Conservation (phyloP, 2,329 filamentous ascomycete species). For the Xylariaceae sp. region DNA sequence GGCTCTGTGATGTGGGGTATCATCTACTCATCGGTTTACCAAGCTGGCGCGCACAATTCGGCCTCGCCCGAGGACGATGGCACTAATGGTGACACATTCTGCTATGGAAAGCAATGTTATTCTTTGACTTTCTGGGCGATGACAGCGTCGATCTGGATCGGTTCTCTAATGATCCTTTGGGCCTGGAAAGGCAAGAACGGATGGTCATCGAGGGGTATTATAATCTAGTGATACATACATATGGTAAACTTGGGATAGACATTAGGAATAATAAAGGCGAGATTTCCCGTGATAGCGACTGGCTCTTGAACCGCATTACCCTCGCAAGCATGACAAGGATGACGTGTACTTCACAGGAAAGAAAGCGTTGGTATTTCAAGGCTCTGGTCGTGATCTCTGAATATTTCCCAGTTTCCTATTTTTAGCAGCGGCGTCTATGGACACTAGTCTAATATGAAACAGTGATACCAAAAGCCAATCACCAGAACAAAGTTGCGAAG, state of each 20-base stretch:
- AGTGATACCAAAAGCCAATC: too few relatives aligned
- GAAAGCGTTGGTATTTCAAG: too few relatives aligned
- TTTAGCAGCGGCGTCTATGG: too few relatives aligned
- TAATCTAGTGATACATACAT: conserved; percentile 49
- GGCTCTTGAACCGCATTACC: too few relatives aligned
- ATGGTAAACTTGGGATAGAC: conserved; percentile 1
- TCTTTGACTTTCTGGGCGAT: conserved; percentile 85
- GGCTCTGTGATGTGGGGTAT: conserved; percentile 90
- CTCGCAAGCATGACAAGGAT: too few relatives aligned
- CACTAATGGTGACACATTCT: conserved; percentile 63
- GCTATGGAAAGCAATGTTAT: conserved; percentile 84
- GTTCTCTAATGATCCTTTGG: conserved; percentile 72
- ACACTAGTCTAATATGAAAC: too few relatives aligned
- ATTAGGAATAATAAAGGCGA: neutral
- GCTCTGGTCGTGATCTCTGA: too few relatives aligned
- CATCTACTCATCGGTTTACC: conserved; percentile 83
- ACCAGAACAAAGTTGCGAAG: too few relatives aligned
- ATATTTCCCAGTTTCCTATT: too few relatives aligned
- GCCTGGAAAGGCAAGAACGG: conserved; percentile 82
- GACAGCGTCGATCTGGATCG: conserved; percentile 78
- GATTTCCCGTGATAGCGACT: too few relatives aligned
- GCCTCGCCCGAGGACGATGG: conserved; percentile 40
- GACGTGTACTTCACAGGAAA: too few relatives aligned
- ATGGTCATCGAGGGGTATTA: conserved; percentile 78
- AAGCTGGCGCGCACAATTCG: conserved; percentile 63